Conservation (phyloP, 1,284 basidiomycete species). For the Papiliotrema terrestris region DNA sequence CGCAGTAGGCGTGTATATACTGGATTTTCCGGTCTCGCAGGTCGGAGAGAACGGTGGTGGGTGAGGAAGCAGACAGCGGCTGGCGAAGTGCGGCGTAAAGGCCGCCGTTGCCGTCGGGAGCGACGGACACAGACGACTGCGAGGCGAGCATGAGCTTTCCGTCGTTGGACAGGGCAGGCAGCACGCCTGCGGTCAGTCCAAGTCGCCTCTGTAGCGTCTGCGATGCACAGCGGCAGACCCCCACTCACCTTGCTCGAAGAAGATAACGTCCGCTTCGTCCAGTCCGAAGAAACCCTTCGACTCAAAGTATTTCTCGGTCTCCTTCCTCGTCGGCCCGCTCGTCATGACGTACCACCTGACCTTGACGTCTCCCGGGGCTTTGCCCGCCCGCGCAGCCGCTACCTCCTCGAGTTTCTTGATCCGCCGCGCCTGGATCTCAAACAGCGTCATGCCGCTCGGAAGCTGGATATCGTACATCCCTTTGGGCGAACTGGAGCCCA, state of each 20-base stretch:
- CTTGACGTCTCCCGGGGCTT: slow-evolving; percentile 57
- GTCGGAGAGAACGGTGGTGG: slow-evolving; percentile 77
- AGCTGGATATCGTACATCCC: slow-evolving; percentile 97
- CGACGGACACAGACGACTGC: slow-evolving; percentile 74
- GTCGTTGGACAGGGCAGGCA: slow-evolving; percentile 90
- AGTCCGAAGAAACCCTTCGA: slow-evolving; percentile 82
- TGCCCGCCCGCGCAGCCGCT: slow-evolving; percentile 58
- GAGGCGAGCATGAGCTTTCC: slow-evolving; percentile 90
- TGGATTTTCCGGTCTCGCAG: slow-evolving; percentile 71
- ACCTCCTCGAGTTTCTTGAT: slow-evolving; percentile 77
- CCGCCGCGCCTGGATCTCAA: slow-evolving; percentile 95
- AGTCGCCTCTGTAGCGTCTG: neutral
- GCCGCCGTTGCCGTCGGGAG: slow-evolving; percentile 97
- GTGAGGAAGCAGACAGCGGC: slow-evolving; percentile 60
- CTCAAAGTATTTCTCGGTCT: slow-evolving; percentile 83
- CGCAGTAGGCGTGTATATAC: slow-evolving; percentile 93
- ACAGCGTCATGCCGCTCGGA: slow-evolving; percentile 87
- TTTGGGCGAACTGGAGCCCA: slow-evolving; percentile 90
- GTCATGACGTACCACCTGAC: slow-evolving; percentile 99
- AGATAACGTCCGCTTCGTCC: slow-evolving; percentile 70
- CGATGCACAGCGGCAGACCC: neutral
- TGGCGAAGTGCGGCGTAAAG: slow-evolving; percentile 87
- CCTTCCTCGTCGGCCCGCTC: slow-evolving; percentile 84
- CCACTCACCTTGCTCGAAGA: slow-evolving; percentile 91
- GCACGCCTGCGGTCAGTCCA: slow-evolving; percentile 63